Conservation (phyloP, 495 filamentous ascomycete species). For the Neurospora cerealis region DNA sequence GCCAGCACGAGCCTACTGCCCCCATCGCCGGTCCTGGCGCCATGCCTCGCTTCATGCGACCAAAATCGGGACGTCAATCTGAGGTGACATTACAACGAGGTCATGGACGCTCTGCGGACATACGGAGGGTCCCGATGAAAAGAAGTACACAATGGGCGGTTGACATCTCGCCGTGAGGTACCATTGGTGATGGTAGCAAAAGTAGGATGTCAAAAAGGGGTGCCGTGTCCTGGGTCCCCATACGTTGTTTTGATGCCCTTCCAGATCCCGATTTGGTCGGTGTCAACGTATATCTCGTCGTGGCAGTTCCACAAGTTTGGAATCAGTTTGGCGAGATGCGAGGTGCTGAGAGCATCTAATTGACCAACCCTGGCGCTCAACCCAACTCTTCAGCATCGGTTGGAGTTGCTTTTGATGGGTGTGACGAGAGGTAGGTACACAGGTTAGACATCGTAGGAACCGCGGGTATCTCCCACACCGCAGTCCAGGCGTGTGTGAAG, state of each 20-base stretch:
- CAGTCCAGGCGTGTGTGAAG: background rate
- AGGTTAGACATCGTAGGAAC: background rate
- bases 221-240: background rate
- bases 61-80: background rate
- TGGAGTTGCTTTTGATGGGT: background rate
- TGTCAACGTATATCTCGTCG: background rate
- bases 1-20: background rate
- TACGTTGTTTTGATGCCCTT: background rate
- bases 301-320: background rate
- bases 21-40: background rate
- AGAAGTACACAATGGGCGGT: background rate
- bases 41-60: background rate
- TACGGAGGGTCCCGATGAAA: background rate
- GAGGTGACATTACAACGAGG: background rate
- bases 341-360: background rate
- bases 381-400: background rate
- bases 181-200: background rate
- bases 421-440: background rate
- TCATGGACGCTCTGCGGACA: background rate
- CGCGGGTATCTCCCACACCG: background rate
- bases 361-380: background rate
- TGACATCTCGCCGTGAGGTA: background rate
- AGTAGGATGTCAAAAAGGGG: background rate
- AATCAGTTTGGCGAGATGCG: background rate
- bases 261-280: background rate